phyloP scores from a whole-genome alignment of 176 grass and related monocot species.

The Ensete glaucum region DNA sequence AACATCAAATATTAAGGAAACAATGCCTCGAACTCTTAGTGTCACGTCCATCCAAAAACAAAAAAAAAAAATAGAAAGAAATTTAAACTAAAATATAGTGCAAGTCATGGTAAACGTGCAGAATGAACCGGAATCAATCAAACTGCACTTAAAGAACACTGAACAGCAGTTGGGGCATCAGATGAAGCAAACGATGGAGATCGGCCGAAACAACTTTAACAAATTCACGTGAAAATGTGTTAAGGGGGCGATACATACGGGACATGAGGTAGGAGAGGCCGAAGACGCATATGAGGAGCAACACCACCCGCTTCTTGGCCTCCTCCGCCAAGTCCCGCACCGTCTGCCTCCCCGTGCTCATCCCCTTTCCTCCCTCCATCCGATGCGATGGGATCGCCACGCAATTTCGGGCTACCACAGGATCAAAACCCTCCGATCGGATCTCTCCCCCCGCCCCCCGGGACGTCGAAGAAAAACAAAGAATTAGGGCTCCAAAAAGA shows the following conservation, averaged over 20 bases:
- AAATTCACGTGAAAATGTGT: neutral
- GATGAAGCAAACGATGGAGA: neutral
- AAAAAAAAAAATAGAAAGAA: too few relatives aligned
- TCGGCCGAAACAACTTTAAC: neutral
- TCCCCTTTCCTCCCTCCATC: slow-evolving; percentile 9
- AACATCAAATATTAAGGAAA: too few relatives aligned
- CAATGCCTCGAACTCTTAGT: too few relatives aligned
- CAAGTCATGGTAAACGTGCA: too few relatives aligned
- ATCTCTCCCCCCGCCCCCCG: neutral
- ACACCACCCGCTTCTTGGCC: slow-evolving; percentile 26
- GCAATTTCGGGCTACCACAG: neutral
- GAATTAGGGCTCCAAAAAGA: neutral
- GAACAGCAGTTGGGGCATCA: too few relatives aligned
- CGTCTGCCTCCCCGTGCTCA: slow-evolving; percentile 20
- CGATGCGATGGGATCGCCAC: neutral
- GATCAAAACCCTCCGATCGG: neutral
- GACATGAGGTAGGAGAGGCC: slow-evolving; percentile 47
- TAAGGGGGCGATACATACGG: slow-evolving; percentile 18
- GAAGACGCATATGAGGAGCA: slow-evolving; percentile 29
- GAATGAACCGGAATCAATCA: too few relatives aligned
- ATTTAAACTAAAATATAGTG: too few relatives aligned
- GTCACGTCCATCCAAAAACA: too few relatives aligned
- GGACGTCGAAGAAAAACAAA: neutral
- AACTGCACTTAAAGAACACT: too few relatives aligned
- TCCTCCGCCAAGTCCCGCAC: slow-evolving; percentile 37